Evolutionary conservation across 345 rosid species (phyloP), one percentile per base, ranked within the genome.

Genomic region (Gossypium rotundifolium): DNA sequence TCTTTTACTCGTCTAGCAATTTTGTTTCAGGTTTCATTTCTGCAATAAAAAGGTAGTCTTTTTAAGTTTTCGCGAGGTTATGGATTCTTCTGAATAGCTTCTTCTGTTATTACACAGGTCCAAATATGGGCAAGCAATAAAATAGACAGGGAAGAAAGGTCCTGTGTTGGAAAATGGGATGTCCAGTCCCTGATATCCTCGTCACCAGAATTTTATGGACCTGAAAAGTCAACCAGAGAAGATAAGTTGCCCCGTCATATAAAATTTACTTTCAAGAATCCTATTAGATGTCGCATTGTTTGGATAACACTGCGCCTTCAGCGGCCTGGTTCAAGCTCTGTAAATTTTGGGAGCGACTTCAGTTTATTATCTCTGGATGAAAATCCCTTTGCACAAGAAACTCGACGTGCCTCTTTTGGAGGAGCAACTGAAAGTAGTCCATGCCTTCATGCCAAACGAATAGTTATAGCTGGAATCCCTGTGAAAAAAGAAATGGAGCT

Each of bases 81-180:
- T 64, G 54, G 42, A 64, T 79, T 69, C 42, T 59, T 18, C 72
- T 74, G 70, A 64, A 64, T 13, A 40, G 61, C 68, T 76, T 63
- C 54, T 73, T 52, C 42, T 67, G 16, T 70, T 80, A 70, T 65
- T 62, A 59, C 54, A 70, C 84, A 95, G 98, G 94, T 93, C 72
- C 98, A 93, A 88, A 88, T 95, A 72, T 95, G 99, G 99, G 97
- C 90, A 12, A 87, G 99, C 84, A 91, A 87, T 80, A 87, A 87
- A 74, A 88, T 93, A 76, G 81, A 91, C 70, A 88, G 79, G 85
- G 96, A 92, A 87, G 97, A 86, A 76, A 88, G 97, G 81, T 83
- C 97, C 20, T 77, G 84, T 78, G 61, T 95, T 84, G 99, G 98
- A 71, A 91, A 94, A 77, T 94, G 98, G 98, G 97, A 94, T 82